Evolutionary conservation across 1,284 basidiomycete genomes (phyloP).

Genomic region (Porodaedalea pini): DNA sequence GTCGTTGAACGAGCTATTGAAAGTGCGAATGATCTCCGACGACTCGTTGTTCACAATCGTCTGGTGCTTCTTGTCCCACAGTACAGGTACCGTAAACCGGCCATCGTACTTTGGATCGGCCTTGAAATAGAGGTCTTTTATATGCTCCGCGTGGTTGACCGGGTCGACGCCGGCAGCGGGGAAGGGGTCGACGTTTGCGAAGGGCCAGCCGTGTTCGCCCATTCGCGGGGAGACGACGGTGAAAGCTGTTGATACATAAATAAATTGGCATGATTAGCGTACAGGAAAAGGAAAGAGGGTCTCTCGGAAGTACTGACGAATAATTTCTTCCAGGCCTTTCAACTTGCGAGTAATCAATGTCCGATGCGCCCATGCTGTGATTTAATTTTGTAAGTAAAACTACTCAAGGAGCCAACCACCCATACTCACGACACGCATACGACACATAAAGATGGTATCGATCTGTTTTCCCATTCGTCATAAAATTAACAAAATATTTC

Average conservation of each 20-base stretch:
- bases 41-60: slow-evolving; percentile 96
- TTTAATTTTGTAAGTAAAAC: not conserved
- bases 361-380: slow-evolving; percentile 87
- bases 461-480: slow-evolving; percentile 39
- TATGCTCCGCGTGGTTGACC: slow-evolving; percentile 62
- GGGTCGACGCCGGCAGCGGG: slow-evolving; percentile 72
- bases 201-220: slow-evolving; percentile 85
- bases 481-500: not conserved
- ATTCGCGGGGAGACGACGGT: slow-evolving; percentile 84
- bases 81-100: slow-evolving; percentile 83
- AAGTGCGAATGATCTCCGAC: slow-evolving; percentile 89
- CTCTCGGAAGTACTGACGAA: slow-evolving; percentile 54
- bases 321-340: slow-evolving; percentile 85
- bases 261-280: not conserved
- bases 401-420: not conserved
- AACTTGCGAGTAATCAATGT: slow-evolving; percentile 85
- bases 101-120: slow-evolving; percentile 70
- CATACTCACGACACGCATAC: slow-evolving; percentile 62
- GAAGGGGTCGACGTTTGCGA: slow-evolving; percentile 68
- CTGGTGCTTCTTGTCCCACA: slow-evolving; percentile 90
- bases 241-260: slow-evolving; percentile 48
- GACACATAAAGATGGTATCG: slow-evolving; percentile 89
- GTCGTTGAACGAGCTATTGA: slow-evolving; percentile 83
- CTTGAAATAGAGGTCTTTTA: slow-evolving; percentile 84
- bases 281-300: not conserved